Conservation (phyloP, 768 basidiomycete genomes). For the Pisolithus marmoratus region DNA sequence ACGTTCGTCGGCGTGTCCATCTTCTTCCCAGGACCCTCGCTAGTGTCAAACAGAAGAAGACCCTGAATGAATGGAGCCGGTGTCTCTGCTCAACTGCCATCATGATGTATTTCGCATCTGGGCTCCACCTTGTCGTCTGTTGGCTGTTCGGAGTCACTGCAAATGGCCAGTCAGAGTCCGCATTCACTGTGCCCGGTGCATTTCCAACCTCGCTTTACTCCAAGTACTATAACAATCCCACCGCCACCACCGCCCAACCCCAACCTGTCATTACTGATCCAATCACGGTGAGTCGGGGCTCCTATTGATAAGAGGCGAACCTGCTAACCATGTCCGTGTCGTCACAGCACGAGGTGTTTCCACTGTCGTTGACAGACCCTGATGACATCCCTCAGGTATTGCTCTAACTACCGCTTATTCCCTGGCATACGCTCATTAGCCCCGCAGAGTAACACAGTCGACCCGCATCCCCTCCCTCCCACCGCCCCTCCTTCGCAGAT, state of each 20-base stretch:
- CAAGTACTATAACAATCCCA: slow-evolving; percentile 69
- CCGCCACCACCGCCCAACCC: slow-evolving; percentile 63
- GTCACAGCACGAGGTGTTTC: slow-evolving; percentile 51
- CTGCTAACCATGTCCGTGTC: background rate
- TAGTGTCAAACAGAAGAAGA: too few relatives aligned
- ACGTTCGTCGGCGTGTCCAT: too few relatives aligned
- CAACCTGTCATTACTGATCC: slow-evolving; percentile 78
- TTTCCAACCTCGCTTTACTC: slow-evolving; percentile 63
- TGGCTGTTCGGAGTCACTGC: slow-evolving; percentile 1
- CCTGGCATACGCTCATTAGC: background rate
- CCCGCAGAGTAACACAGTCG: slow-evolving; percentile 45
- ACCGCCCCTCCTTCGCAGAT: slow-evolving; percentile 41
- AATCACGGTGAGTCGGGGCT: slow-evolving; percentile 40
- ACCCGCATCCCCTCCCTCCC: slow-evolving; percentile 64
- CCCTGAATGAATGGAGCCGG: too few relatives aligned
- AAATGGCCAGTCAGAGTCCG: slow-evolving; percentile 10
- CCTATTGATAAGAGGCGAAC: background rate
- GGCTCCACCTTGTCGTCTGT: slow-evolving; percentile 5
- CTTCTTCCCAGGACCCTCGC: too few relatives aligned
- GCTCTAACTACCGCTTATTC: background rate
- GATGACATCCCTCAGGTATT: slow-evolving; percentile 46
- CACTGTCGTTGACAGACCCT: slow-evolving; percentile 59
- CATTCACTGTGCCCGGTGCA: slow-evolving; percentile 50
- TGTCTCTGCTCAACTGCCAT: too few relatives aligned
- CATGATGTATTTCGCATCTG: too few relatives aligned